phyloP scores from a whole-genome alignment of 371 early-diverging fungal species.

The Fennellomyces sp. region DNA sequence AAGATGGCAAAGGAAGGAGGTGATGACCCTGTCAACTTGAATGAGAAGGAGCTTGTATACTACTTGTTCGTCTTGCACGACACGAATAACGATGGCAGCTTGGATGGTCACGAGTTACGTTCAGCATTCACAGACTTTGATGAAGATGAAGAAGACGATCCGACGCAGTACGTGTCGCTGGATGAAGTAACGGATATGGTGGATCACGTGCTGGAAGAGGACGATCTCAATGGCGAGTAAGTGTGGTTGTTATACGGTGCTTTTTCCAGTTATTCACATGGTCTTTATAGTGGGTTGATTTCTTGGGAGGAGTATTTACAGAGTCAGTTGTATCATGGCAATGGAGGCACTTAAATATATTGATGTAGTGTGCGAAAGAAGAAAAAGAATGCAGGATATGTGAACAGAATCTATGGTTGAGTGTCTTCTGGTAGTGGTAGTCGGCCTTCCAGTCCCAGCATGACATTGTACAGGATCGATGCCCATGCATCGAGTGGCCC shows the following conservation, averaged over 20 bases:
- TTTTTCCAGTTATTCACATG: neutral
- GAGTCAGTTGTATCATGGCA: slow-evolving; percentile 64
- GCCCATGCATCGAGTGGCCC: slow-evolving; percentile 63
- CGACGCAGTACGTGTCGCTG: slow-evolving; percentile 23
- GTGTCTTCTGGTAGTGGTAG: slow-evolving; percentile 7
- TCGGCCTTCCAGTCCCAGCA: slow-evolving; percentile 10
- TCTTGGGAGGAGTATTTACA: slow-evolving; percentile 77
- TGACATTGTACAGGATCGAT: slow-evolving; percentile 51
- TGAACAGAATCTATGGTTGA: neutral
- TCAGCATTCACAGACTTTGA: slow-evolving; percentile 57
- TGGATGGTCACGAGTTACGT: slow-evolving; percentile 78
- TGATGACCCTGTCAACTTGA: slow-evolving; percentile 16
- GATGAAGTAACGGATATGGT: slow-evolving; percentile 58
- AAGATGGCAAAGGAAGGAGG: slow-evolving; percentile 25
- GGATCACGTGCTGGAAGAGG: slow-evolving; percentile 68
- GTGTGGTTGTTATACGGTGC: slow-evolving; percentile 12
- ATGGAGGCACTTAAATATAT: neutral
- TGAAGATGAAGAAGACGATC: slow-evolving; percentile 32
- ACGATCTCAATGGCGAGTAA: slow-evolving; percentile 66
- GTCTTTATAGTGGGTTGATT: slow-evolving; percentile 61
- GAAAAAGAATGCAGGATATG: neutral
- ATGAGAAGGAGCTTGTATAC: slow-evolving; percentile 52
- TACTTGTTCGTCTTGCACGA: slow-evolving; percentile 69
- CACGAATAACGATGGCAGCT: slow-evolving; percentile 59
- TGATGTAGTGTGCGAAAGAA: neutral